Conservation (phyloP, 129 eudicot genomes). For the Chrysanthemum makinoi region DNA sequence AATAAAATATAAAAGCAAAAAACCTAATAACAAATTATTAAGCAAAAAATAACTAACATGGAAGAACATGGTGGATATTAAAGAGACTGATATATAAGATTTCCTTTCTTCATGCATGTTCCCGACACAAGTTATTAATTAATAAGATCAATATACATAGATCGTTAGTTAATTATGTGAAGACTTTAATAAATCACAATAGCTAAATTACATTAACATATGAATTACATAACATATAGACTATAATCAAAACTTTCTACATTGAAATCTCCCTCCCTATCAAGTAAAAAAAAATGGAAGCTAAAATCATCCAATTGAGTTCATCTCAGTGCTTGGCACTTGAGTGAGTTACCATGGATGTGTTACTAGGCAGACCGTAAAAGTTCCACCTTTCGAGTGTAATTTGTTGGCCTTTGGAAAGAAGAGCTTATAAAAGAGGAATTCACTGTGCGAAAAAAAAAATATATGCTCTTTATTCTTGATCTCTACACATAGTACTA, state of each 20-base stretch:
- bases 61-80: background rate
- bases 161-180: background rate
- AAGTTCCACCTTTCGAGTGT: background rate
- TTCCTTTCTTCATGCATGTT: background rate
- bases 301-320: conserved; percentile 20
- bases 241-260: conserved; percentile 37
- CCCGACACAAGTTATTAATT: background rate
- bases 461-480: conserved; percentile 7
- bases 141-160: background rate
- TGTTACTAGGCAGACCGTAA: background rate
- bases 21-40: background rate
- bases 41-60: background rate
- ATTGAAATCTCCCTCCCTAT: conserved; percentile 11
- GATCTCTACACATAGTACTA: conserved; percentile 27
- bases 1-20: too few relatives aligned
- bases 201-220: conserved; percentile 29
- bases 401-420: background rate
- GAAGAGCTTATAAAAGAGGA: conserved; percentile 15
- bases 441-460: background rate
- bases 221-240: conserved; percentile 20
- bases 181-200: conserved; percentile 18
- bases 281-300: conserved; percentile 3
- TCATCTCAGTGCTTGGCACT: conserved; percentile 2
- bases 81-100: background rate
- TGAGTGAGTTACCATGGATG: background rate